Base-by-base conservation (phyloP, 1,139 yeast genomes). In the Yamadazyma pseudoaaseri region DNA sequence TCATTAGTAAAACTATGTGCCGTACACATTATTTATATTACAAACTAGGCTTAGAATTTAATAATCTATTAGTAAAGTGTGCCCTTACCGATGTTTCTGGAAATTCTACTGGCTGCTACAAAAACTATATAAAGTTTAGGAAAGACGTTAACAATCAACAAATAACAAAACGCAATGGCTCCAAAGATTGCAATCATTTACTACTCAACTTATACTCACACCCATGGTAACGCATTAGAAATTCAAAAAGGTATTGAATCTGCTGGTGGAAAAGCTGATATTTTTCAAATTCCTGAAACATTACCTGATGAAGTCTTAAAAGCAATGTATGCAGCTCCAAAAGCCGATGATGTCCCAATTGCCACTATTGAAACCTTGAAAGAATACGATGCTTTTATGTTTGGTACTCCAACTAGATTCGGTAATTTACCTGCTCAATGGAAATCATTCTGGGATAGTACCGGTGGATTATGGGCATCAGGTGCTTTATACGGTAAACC, bases 201-300 rank as follows among this genome's bases (percentile, higher is more conserved):
- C 48, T 81, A 79, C 59, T 77, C 86, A 29, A 65, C 77, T 28
- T 81, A 78, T 55, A 84, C 84, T 35, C 89, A 81, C 54, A 59
- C 79, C 41, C 64, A 67, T 38, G 52, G 58, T 27, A 52, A 80
- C 56, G 83, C 79, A 27, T 54, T 61, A 41, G 56, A 62, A 26
- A 53, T 70, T 36, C 60, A 70, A 52, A 52, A 56, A 28, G 77
- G 79, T 44, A 58, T 70, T 18, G 65, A 63, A 39, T 48, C 57
- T 13, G 44, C 65, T 8, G 75, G 73, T 22, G 45, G 53, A 22
- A 46, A 51, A 5, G 64, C 63, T n/a, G 72, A 65, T 33, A 50
- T 74, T 26, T 72, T 58, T 49, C 76, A 71, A 53, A 69, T 74
- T 22, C 39, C 49, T 39, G 81, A 76, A 54, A 75, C 81, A 22